Evolutionary conservation across 805 yeast genomes (phyloP), one percentile per base, ranked within the genome.

Genomic region (Candida orba): DNA sequence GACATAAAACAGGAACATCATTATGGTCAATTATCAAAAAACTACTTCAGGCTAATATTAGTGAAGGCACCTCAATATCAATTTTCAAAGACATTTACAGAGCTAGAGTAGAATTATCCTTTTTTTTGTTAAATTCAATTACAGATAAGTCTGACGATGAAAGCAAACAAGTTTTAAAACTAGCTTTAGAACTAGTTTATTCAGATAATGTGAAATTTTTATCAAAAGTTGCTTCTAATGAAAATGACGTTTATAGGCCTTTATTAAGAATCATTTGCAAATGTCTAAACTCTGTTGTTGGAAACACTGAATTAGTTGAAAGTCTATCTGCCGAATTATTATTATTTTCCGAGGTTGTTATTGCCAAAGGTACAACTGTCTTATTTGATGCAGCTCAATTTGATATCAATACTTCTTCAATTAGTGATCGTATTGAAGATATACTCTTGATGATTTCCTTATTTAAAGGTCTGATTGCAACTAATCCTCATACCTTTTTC

Each of bases 71-170:
- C 3, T 69, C 76, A 3, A 63, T 74, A 1, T 66, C 71, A 2
- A 43, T 72, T 6, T 76, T 78, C 52, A 60, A 64, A 4, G 73
- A 72, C 17, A 68, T 82, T 3, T 78, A 72, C 51, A 71, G 75
- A 38, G 84, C 75, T 41, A 72, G 95, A 40, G 67, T 81, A 34
- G 90, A 86, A 53, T 63, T 87, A 35, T 84, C 46, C 71, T 89
- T 64, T 71, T 78, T 59, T 66, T 47, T 58, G 31, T 36, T 52
- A 15, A 46, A 50, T 40, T 43, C 55, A 13, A 32, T 48, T 9
- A 44, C 58, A 2, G 29, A 42, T 7, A 34, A 39, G 4, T 37
- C 45, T 7, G 43, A 49, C 6, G 39, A 42, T 39, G 46, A 54
- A 36, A 35, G 42, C 45, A 42, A 46, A 54, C 40, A 51, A 42